Conservation (phyloP, 441 rosid genomes). For the Erodium texanum region DNA sequence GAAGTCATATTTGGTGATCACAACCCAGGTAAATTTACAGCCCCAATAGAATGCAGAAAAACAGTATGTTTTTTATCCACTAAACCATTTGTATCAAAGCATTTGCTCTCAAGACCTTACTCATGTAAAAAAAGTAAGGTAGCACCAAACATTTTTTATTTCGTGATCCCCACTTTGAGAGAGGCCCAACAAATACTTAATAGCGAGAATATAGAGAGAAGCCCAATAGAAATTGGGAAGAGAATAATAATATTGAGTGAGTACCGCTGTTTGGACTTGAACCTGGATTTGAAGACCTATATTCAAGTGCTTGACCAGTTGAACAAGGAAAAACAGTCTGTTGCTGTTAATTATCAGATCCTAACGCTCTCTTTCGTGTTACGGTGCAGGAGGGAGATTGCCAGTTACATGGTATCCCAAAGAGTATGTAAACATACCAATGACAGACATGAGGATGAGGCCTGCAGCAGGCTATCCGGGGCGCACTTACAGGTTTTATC, state of each 20-base stretch:
- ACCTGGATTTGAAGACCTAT: no score
- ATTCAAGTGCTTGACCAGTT: no score
- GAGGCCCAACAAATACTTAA: no score
- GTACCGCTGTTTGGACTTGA: no score
- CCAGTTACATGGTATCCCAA: slow-evolving; percentile 87
- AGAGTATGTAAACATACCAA: slow-evolving; percentile 45
- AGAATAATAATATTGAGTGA: no score
- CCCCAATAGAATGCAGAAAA: not conserved
- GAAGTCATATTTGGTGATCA: slow-evolving; percentile 72
- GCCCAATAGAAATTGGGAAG: no score
- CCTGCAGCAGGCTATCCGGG: slow-evolving; percentile 68
- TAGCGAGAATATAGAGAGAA: no score
- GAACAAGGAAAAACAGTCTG: not conserved
- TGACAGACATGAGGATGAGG: slow-evolving; percentile 94
- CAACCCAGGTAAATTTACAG: slow-evolving; percentile 33
- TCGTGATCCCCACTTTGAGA: no score
- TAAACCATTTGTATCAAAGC: no score
- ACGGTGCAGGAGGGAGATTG: slow-evolving; percentile 57
- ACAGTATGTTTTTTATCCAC: not conserved
- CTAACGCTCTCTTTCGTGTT: slow-evolving; percentile 1
- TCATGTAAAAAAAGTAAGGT: no score
- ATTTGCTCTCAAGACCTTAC: no score
- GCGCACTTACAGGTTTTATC: slow-evolving; percentile 72
- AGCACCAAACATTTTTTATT: no score
- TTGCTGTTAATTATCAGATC: not conserved